These are phyloP conservation scores for Clarireedia homoeocarpa DNA, from an alignment of 2,329 filamentous ascomycete genomes.

Conservation along the genomic window DNA sequence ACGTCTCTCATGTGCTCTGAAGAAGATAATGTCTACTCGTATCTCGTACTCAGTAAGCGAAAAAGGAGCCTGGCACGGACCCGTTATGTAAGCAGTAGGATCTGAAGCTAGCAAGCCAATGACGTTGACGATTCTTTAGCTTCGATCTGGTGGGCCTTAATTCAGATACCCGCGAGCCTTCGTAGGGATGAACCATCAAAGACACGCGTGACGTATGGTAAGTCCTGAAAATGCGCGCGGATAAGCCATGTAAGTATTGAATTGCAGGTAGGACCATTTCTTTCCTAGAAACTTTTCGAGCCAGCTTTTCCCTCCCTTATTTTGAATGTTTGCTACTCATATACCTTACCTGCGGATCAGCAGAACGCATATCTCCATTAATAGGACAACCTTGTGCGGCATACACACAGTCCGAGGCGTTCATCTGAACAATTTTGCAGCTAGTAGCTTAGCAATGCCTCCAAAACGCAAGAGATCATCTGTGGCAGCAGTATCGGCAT, in stretches of 20 bases:
- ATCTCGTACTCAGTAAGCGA: too few species aligned
- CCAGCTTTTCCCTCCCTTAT: neutral
- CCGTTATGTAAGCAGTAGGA: neutral
- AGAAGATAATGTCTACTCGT: too few species aligned
- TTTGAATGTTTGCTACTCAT: conserved; percentile 4
- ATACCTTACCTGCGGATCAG: neutral
- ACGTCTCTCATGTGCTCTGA: too few species aligned
- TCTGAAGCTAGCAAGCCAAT: neutral
- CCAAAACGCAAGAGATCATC: conserved; percentile 27
- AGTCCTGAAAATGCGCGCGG: neutral
- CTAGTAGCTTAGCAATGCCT: conserved; percentile 16
- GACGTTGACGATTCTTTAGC: neutral
- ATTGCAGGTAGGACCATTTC: neutral
- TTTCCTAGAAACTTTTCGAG: neutral
- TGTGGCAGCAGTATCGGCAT: neutral
- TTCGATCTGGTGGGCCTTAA: neutral
- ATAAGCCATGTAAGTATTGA: neutral
- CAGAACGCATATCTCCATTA: neutral
- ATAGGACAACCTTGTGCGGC: neutral
- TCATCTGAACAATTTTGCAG: neutral
- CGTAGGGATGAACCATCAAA: neutral
- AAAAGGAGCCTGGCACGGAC: too few species aligned
- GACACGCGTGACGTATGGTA: neutral
- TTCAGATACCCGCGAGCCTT: neutral
- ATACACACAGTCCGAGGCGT: neutral